A percentile compares a stretch with the other conserved stretches of the same genome.
These are phyloP conservation scores for Stephania yunnanensis DNA, from an alignment of 164 flowering plant species.

Conservation along the genomic window DNA sequence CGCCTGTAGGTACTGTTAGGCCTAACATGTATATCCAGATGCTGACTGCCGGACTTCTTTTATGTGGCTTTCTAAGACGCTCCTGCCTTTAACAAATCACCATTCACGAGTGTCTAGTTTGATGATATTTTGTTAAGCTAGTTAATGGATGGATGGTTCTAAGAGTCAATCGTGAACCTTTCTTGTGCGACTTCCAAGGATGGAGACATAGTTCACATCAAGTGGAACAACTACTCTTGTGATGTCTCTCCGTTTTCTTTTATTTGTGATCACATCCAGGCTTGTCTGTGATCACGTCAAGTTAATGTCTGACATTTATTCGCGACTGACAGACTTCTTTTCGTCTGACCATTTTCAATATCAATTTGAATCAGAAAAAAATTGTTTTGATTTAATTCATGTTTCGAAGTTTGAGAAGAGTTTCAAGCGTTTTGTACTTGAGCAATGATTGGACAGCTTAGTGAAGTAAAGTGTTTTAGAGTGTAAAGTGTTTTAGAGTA, in stretches of 20 bases:
- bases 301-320: too few species aligned
- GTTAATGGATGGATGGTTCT: neutral
- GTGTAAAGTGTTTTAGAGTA: neutral
- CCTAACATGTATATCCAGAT: neutral
- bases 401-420: neutral
- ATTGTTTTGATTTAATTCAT: neutral
- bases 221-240: neutral
- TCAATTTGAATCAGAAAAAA: neutral
- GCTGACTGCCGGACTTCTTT: neutral
- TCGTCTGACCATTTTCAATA: neutral
- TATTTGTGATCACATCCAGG: neutral
- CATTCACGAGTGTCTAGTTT: neutral
- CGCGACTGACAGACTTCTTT: too few species aligned
- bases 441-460: neutral
- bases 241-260: neutral
- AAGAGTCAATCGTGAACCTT: neutral
- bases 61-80: neutral
- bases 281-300: neutral
- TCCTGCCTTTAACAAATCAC: neutral
- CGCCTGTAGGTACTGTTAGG: neutral
- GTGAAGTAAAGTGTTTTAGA: neutral
- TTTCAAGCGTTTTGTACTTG: neutral
- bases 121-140: neutral
- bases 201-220: neutral
- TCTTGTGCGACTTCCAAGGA: neutral